Evolutionary conservation across 768 basidiomycete genomes (phyloP).

Genomic region (Russula compacta): DNA sequence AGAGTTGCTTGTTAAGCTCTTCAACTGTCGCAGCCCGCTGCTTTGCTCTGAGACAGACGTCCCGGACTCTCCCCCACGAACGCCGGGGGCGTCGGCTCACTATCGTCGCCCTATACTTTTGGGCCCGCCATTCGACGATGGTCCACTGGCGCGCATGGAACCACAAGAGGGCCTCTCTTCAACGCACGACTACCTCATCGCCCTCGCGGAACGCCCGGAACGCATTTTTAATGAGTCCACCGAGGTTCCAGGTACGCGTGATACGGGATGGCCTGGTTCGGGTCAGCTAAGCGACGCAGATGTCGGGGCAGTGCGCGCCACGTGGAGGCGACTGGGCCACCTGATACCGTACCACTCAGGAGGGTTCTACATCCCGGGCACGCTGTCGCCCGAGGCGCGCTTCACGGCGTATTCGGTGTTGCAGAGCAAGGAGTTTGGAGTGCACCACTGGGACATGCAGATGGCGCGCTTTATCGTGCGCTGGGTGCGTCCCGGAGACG

Average conservation of each 20-base stretch:
- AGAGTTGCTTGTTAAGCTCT: conserved; percentile 25
- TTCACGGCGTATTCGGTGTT: conserved; percentile 22
- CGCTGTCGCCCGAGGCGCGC: conserved; percentile 23
- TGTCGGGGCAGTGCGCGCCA: conserved; percentile 21
- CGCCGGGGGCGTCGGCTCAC: not conserved
- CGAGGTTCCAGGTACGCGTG: conserved; percentile 9
- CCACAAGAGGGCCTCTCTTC: conserved; percentile 23
- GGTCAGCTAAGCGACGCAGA: conserved; percentile 23
- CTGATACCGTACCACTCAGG: conserved; percentile 26
- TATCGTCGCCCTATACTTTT: conserved; percentile 22
- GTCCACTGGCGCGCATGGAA: conserved; percentile 21
- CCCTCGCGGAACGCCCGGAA: conserved; percentile 23
- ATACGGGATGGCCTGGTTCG: conserved; percentile 15
- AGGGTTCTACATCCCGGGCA: conserved; percentile 26
- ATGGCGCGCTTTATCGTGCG: conserved; percentile 27
- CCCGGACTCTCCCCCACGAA: conserved; percentile 19
- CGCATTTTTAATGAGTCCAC: conserved; percentile 20
- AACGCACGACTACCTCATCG: conserved; percentile 25
- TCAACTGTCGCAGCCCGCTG: conserved; percentile 22
- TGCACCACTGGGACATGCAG: conserved; percentile 26
- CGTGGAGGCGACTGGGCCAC: conserved; percentile 22
- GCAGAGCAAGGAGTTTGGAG: conserved; percentile 23
- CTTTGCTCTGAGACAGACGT: conserved; percentile 25
- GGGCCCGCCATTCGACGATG: conserved; percentile 24
- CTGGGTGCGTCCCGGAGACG: conserved; percentile 16